phyloP scores from a whole-genome alignment of 192 early-diverging fungal species.

The Glomus cerebriforme region DNA sequence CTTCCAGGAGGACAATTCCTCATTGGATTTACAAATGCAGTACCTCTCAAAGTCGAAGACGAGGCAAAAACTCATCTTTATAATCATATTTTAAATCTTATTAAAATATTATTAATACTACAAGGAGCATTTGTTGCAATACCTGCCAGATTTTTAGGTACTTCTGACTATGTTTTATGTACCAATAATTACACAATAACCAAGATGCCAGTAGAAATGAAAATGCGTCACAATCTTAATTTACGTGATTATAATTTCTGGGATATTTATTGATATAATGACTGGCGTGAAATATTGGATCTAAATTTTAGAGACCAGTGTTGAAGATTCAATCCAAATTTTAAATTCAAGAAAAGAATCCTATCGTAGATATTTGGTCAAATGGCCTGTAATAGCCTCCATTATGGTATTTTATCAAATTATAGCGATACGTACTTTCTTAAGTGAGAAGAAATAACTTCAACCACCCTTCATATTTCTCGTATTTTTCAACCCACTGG shows the following conservation, averaged over 20 bases:
- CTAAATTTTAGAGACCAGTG: too few relatives aligned
- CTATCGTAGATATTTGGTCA: too few relatives aligned
- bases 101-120: background rate
- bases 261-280: too few relatives aligned
- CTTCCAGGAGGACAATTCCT: background rate
- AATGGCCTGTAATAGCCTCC: too few relatives aligned
- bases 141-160: background rate
- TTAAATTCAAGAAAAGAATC: conserved; percentile 4
- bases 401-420: too few relatives aligned
- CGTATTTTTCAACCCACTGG: background rate
- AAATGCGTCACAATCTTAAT: too few relatives aligned
- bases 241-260: too few relatives aligned
- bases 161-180: too few relatives aligned
- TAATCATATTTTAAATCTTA: background rate
- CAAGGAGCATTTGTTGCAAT: background rate
- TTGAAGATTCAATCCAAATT: conserved; percentile 7
- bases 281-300: too few relatives aligned
- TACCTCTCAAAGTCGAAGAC: background rate
- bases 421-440: conserved; percentile 23
- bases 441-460: background rate
- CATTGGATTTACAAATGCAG: background rate
- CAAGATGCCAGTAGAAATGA: conserved; percentile 18
- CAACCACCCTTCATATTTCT: conserved; percentile 4
- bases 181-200: conserved; percentile 2
- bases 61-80: background rate